Evolutionary conservation across 1,284 basidiomycete genomes (phyloP).

Genomic region (Pisolithus thermaeus): DNA sequence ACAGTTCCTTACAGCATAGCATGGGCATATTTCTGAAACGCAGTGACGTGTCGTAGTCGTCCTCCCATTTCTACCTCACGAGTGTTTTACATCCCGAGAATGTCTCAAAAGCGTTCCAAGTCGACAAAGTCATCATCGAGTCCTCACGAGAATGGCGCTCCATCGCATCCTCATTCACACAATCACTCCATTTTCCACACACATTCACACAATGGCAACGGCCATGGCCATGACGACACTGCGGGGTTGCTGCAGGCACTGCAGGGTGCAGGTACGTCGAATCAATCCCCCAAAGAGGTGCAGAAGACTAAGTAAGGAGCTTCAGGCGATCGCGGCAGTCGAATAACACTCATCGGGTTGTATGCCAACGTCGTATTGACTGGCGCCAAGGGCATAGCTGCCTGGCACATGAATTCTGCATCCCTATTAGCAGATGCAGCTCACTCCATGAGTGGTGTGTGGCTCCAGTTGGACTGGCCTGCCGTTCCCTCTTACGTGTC

Average conservation of each 20-base stretch:
- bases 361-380: slow-evolving; percentile 82
- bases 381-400: slow-evolving; percentile 77
- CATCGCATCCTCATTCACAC: slow-evolving; percentile 10
- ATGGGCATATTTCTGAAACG: neutral
- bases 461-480: slow-evolving; percentile 1
- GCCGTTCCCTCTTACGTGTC: slow-evolving; percentile 4
- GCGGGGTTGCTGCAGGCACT: slow-evolving; percentile 70
- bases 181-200: slow-evolving; percentile 52
- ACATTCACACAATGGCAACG: slow-evolving; percentile 63
- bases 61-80: neutral
- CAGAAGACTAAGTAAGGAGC: slow-evolving; percentile 5
- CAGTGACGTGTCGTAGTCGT: slow-evolving; percentile 6
- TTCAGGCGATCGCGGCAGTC: slow-evolving; percentile 73
- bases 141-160: neutral
- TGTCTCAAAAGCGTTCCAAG: slow-evolving; percentile 31
- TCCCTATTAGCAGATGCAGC: slow-evolving; percentile 92
- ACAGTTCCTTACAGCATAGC: too few relatives aligned
- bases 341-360: slow-evolving; percentile 85
- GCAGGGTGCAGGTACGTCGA: slow-evolving; percentile 54
- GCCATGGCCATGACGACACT: slow-evolving; percentile 59
- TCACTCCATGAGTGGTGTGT: slow-evolving; percentile 84
- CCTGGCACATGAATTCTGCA: slow-evolving; percentile 86
- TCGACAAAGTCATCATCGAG: slow-evolving; percentile 25
- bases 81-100: slow-evolving; percentile 11
- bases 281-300: neutral